Evolutionary conservation across 306 rosid species (phyloP), one percentile per base, ranked within the genome.

Genomic region (Sicyos edulis): DNA sequence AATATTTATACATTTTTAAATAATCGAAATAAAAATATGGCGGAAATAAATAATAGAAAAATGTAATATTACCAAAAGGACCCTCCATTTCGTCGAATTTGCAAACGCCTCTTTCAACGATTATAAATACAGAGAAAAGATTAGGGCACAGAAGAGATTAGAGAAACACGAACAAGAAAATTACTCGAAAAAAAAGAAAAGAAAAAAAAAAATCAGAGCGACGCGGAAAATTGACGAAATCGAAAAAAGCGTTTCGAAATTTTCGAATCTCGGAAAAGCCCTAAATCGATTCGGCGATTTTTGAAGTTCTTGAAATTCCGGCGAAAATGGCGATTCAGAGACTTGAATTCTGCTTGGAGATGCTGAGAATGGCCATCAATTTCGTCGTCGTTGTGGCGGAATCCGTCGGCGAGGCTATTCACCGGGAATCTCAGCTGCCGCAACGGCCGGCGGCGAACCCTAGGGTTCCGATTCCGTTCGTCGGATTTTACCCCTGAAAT

Each of bases 381-480:
- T 88, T 92, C 55, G 91, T 90, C 54, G 72, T 92, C 34, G 67
- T 83, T 14, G 88, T 92, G 0, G 96, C 96, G 0, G 88, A 92
- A 60, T 83, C 96, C 0, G 96, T 92, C 0, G 82, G 71, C 51
- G 78, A 79, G 0, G 85, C 70, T 12, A 80, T 87, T 42, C 92
- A 85, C 32, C 85, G 86, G 14, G 82, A 78, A 77, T 4, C 77
- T 51, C 44, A 79, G 78, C 58, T 79, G 50, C 50, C 52, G 20
- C 10, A 29, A 8, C 22, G 5, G 1, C 78, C 19, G 16, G 1
- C 63, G 26, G 24, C 34, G 1, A 57, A 6, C 11, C 20, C 56
- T 32, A 0, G 32, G 7, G 17, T 76, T 13, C 76, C 87, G 34
- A 66, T 88, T 49, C 88, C 89, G 50, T 87, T 88, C 53, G 76